Evolutionary conservation across 352 stramenopile species (phyloP).

Genomic region (Pythium insidiosum): DNA sequence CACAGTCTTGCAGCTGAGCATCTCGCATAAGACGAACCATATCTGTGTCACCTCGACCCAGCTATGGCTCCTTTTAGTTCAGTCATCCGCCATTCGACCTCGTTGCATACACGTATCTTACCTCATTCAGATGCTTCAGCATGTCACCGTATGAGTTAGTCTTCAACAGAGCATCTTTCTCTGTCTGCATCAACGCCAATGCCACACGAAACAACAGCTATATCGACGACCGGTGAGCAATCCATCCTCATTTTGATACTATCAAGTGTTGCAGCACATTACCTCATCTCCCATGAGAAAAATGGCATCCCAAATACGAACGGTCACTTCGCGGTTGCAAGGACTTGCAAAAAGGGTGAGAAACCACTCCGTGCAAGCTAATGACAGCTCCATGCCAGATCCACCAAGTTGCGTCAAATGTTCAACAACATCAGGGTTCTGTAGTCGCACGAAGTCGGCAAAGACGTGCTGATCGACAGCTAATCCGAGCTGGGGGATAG

Average conservation of each 20-base stretch:
- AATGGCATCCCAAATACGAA: conserved; percentile 78
- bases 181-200: conserved; percentile 61
- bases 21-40: conserved; percentile 36
- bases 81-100: background rate
- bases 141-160: conserved; percentile 74
- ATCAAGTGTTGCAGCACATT: no score
- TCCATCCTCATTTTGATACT: background rate
- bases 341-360: conserved; percentile 82
- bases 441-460: conserved; percentile 70
- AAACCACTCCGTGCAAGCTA: conserved; percentile 87
- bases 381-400: conserved; percentile 79
- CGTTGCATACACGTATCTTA: conserved; percentile 3
- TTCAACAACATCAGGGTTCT: conserved; percentile 60
- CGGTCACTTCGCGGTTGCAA: conserved; percentile 58
- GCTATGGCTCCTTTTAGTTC: no score
- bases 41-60: conserved; percentile 45
- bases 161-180: conserved; percentile 43
- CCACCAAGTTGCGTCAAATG: conserved; percentile 58
- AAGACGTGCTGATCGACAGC: conserved; percentile 88
- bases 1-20: conserved; percentile 52
- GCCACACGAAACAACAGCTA: conserved; percentile 75
- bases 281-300: conserved; percentile 82
- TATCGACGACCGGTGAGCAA: conserved; percentile 2
- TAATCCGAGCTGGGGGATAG: conserved; percentile 46
- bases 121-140: conserved; percentile 73